These are phyloP conservation scores for Drechslerella coelobrocha DNA, from an alignment of 2,329 filamentous ascomycete genomes.

Conservation along the genomic window DNA sequence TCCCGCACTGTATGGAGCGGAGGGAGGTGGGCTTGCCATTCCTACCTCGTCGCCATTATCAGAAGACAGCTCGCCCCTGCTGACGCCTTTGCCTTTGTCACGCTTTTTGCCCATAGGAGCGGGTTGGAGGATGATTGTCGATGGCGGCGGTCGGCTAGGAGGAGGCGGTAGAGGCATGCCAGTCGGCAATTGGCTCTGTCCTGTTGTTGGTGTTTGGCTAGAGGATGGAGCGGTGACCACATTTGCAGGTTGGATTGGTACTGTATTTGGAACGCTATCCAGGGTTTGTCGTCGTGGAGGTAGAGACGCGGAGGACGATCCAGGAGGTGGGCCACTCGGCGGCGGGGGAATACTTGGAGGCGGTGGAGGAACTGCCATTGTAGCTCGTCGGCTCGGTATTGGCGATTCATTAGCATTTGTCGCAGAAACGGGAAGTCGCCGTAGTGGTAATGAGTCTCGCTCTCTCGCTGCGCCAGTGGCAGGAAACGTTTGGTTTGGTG, in stretches of 20 bases:
- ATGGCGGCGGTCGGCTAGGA: slow-evolving; percentile 36
- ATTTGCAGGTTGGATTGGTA: slow-evolving; percentile 10
- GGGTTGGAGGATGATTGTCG: slow-evolving; percentile 38
- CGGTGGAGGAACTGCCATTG: slow-evolving; percentile 45
- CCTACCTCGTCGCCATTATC: slow-evolving; percentile 29
- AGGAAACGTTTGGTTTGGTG: slow-evolving; percentile 21
- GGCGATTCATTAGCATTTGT: slow-evolving; percentile 17
- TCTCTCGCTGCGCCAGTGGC: slow-evolving; percentile 39
- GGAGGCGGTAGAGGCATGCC: slow-evolving; percentile 41
- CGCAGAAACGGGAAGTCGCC: slow-evolving; percentile 13
- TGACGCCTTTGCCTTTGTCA: slow-evolving; percentile 39
- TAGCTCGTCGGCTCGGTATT: slow-evolving; percentile 40
- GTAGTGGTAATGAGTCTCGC: slow-evolving; percentile 43
- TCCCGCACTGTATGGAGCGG: slow-evolving; percentile 46
- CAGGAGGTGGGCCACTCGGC: slow-evolving; percentile 42
- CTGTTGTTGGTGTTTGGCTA: slow-evolving; percentile 47
- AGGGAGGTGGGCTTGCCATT: slow-evolving; percentile 34
- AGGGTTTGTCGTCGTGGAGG: slow-evolving; percentile 34
- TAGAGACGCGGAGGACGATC: background rate
- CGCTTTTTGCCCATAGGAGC: slow-evolving; percentile 44
- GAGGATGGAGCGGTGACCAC: slow-evolving; percentile 3
- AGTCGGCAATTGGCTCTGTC: slow-evolving; percentile 17
- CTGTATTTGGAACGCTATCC: slow-evolving; percentile 23
- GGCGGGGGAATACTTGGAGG: slow-evolving; percentile 45
- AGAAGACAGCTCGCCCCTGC: slow-evolving; percentile 14